Percentiles rank a stretch among this genome's conserved stretches.
Conservation (phyloP, 1,139 yeast genomes). For the Pichia norvegensis region DNA sequence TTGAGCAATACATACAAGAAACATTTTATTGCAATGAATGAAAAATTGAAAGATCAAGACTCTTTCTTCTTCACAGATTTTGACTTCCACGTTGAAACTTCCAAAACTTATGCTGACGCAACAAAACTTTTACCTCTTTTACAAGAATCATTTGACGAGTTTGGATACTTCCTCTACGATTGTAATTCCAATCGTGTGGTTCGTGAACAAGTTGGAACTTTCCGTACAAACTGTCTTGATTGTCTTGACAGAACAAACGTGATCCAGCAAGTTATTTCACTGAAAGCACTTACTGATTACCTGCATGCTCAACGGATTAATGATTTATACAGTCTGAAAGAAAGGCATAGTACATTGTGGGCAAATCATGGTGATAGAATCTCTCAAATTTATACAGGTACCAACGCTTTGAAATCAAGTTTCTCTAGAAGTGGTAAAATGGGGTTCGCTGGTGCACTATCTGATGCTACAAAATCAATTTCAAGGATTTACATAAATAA, state of each 20-base stretch:
- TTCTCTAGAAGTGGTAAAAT: constrained; percentile 91
- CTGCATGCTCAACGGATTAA: constrained; percentile 35
- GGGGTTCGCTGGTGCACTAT: constrained; percentile 92
- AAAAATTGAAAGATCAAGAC: constrained; percentile 31
- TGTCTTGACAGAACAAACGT: constrained; percentile 92
- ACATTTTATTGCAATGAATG: constrained; percentile 33
- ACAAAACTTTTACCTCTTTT: constrained; percentile 58
- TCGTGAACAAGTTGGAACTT: constrained; percentile 77
- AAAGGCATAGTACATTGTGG: constrained; percentile 78
- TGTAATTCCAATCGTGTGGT: constrained; percentile 38
- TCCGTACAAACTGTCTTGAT: constrained; percentile 89
- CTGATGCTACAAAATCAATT: constrained; percentile 94
- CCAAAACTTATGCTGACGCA: constrained; percentile 80
- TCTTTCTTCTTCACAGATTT: constrained; percentile 66
- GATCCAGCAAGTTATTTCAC: constrained; percentile 78
- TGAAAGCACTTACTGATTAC: constrained; percentile 58
- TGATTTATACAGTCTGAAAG: constrained; percentile 43
- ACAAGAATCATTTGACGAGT: constrained; percentile 58
- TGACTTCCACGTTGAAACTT: constrained; percentile 90
- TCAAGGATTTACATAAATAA: constrained; percentile 93
- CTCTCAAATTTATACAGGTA: constrained; percentile 94
- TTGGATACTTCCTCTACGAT: constrained; percentile 73
- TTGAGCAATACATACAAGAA: constrained; percentile 60
- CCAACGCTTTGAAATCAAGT: constrained; percentile 90
- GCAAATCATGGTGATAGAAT: constrained; percentile 98